Evolutionary conservation across 352 stramenopile species (phyloP).

Genomic region (Globisporangium solare): DNA sequence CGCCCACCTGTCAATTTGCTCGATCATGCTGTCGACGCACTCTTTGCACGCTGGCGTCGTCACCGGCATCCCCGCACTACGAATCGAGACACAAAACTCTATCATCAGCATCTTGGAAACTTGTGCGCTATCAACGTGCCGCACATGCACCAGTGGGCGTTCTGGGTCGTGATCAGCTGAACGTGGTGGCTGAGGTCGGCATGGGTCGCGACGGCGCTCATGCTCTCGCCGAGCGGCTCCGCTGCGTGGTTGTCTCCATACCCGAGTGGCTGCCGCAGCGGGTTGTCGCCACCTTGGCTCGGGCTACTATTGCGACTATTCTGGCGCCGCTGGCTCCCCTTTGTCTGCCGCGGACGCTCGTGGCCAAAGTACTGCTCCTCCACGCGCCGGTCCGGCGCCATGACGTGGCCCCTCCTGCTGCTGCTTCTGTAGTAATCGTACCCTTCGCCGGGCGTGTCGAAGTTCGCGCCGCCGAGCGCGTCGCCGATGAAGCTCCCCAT

Average conservation of each 20-base stretch:
- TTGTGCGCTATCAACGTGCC: no score
- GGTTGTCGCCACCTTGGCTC: conserved; percentile 18
- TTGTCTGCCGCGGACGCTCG: conserved; percentile 16
- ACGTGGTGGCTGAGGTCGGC: conserved; percentile 74
- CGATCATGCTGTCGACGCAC: conserved; percentile 70
- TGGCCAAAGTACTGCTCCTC: conserved; percentile 22
- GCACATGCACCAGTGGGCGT: conserved; percentile 54
- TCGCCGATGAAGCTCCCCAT: conserved; percentile 6
- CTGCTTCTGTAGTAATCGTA: conserved; percentile 15
- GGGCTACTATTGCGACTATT: conserved; percentile 12
- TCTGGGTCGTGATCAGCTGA: conserved; percentile 57
- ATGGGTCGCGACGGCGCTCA: conserved; percentile 58
- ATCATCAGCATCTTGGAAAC: not conserved
- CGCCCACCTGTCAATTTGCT: conserved; percentile 57
- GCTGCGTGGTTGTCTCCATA: conserved; percentile 8
- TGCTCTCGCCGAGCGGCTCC: conserved; percentile 43
- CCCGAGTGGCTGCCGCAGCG: no score
- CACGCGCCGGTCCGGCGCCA: conserved; percentile 7
- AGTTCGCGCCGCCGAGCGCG: conserved; percentile 18
- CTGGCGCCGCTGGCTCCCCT: no score
- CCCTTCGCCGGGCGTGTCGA: conserved; percentile 2
- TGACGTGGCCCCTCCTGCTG: conserved; percentile 4
- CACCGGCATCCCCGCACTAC: conserved; percentile 51
- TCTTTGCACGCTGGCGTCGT: conserved; percentile 67
- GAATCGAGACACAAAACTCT: no score